Base-by-base conservation (phyloP, 2,329 filamentous ascomycete species). In the Colletotrichum camelliae region DNA sequence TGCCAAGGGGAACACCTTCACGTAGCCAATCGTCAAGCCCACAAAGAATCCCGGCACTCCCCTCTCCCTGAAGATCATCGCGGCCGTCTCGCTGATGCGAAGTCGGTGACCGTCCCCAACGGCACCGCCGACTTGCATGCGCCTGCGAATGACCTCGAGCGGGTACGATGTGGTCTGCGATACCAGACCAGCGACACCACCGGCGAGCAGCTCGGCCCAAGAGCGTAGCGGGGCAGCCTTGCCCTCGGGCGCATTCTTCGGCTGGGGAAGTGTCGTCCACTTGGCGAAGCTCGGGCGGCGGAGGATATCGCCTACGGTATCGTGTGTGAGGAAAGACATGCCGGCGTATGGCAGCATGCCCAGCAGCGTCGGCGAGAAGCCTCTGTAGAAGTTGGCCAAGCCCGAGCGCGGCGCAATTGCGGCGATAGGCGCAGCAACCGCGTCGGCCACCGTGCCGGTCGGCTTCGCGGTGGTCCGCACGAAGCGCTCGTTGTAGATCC, bases 261-360 rank as follows among this genome's bases (percentile, higher is more conserved):
- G 92, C 76, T 89, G 88, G 0, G 94, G 92, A 2, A 97, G 86
- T 0, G 94, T 95, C 5, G 96, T 98, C 83, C 95, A 94, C 61
- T 89, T 83, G 6, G 94, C 92, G 8, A 98, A 80, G 1, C 84
- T 78, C 0, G 93, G 93, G 72, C 90, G 89, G 21, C 96, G 95
- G 80, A 99, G 90, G 62, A 97, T 81, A 84, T 99, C 97, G 76
- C 95, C 95, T 55, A 94, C 92, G 6, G 95, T 95, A 84, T 99
- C 97, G 86, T 99, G 97, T 0, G 95, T 98, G 55, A 99, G 90
- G 86, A 99, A 99, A 1, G 96, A 98, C 81, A 97, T 93, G 80
- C 97, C 97, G 1, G 97, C 97, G 82, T 99, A 99, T 0, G 97
- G 97, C 1, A 99, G 88, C 96, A 99, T 99, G 80, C 97, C 97